Evolutionary conservation across 1,284 basidiomycete genomes (phyloP).

Genomic region (Agaricales sp.): DNA sequence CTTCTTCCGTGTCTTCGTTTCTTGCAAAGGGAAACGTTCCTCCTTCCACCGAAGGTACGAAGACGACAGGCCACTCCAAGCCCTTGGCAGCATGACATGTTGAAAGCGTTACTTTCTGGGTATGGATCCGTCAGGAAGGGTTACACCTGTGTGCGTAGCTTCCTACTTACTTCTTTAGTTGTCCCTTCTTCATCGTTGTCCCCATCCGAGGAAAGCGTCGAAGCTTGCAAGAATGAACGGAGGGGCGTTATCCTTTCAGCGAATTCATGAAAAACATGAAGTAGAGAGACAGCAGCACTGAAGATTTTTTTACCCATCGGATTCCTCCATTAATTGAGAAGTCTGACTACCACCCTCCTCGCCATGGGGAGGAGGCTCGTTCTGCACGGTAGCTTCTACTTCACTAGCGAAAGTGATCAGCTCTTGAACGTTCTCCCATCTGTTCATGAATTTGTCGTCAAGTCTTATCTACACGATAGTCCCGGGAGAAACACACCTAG

Average conservation of each 20-base stretch:
- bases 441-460: constrained; percentile 9
- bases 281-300: not conserved
- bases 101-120: constrained; percentile 74
- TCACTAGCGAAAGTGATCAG: constrained; percentile 65
- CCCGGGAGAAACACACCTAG: constrained; percentile 11
- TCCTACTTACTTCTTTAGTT: constrained; percentile 37
- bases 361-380: not conserved
- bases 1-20: constrained; percentile 73
- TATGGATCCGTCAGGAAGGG: constrained; percentile 3
- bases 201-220: constrained; percentile 78
- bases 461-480: not conserved
- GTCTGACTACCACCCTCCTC: constrained; percentile 11
- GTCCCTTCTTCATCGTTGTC: constrained; percentile 51
- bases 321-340: constrained; percentile 5
- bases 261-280: not conserved
- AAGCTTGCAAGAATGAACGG: constrained; percentile 75
- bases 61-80: constrained; percentile 85
- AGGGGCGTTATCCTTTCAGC: constrained; percentile 50
- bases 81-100: constrained; percentile 91
- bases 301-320: not conserved
- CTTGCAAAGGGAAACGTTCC: constrained; percentile 76
- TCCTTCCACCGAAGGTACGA: constrained; percentile 69
- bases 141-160: not conserved
- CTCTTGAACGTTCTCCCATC: constrained; percentile 86
- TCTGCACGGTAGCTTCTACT: constrained; percentile 18